Conservation (phyloP, 2,329 filamentous ascomycete genomes). For the Thermoascus crustaceus region DNA sequence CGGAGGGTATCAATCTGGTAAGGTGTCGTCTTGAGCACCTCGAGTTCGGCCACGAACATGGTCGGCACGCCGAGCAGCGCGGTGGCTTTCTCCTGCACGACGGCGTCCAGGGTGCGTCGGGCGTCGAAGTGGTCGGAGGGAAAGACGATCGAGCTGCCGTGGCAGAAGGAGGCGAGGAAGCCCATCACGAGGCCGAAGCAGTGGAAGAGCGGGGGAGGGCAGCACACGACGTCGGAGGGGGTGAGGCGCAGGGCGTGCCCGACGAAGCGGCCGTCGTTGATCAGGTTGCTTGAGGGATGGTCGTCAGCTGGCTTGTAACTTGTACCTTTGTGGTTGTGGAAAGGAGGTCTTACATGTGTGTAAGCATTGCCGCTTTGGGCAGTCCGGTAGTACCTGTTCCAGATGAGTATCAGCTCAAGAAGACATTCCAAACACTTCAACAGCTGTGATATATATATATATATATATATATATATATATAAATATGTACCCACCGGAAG, state of each 20-base stretch:
- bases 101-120: slow-evolving; percentile 52
- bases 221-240: slow-evolving; percentile 55
- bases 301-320: not conserved
- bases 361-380: slow-evolving; percentile 55
- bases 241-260: slow-evolving; percentile 69
- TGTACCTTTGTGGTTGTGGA: not conserved
- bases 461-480: too few species aligned
- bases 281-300: slow-evolving; percentile 20
- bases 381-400: slow-evolving; percentile 60
- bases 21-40: slow-evolving; percentile 37
- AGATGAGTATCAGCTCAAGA: too few species aligned
- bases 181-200: slow-evolving; percentile 82
- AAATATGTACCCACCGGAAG: slow-evolving; percentile 35
- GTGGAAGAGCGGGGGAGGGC: slow-evolving; percentile 44
- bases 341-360: not conserved
- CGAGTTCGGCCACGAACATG: slow-evolving; percentile 65
- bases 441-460: too few species aligned
- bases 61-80: slow-evolving; percentile 74
- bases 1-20: slow-evolving; percentile 50
- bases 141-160: slow-evolving; percentile 67
- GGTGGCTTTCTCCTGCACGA: slow-evolving; percentile 54
- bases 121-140: slow-evolving; percentile 78
- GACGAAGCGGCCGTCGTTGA: slow-evolving; percentile 80
- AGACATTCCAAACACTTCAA: too few species aligned
- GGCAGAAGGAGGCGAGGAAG: slow-evolving; percentile 79